Evolutionary conservation across 352 stramenopile species (phyloP), one percentile per base, ranked within the genome.

Genomic region (Phytophthora uliginosa): DNA sequence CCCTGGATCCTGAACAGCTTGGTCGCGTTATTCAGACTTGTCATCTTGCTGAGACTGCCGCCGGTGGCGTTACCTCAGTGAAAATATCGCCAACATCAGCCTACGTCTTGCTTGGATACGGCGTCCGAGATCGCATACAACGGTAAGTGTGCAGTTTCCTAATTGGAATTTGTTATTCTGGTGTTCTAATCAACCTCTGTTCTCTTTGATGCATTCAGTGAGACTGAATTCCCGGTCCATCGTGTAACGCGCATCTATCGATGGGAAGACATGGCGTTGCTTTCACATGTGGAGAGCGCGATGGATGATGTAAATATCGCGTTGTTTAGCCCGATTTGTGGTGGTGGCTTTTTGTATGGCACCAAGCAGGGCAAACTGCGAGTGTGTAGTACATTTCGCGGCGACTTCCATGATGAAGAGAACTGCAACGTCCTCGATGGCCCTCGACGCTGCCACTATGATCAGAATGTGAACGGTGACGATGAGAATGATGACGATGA

Each of bases 291-390:
- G 10, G 88, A 96, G 62, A 94, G 86, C 42, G 88, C 89, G 36
- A 90, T 98, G 42, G 98, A 99, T 74, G 98, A 99, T 84, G 97
- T 99, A 34, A 99, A 99, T 78, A 99, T 99, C 83, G 97, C 97
- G 52, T 77, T 98, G 38, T 99, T 99, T 78, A 98, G 99, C 84
- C 97, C 97, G 8, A 93, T 99, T 63, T 97, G 95, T 54, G 98
- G 97, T 20, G 89, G 96, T 59, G 98, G 98, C 4, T 99, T 99
- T 76, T 86, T 99, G n/a, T 99, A 99, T 80, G 98, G 98, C 54
- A 99, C 97, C 17, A 99, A 99, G 62, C 96, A 99, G 74, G 98
- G 98, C 34, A 95, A 98, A 66, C 86, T 99, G 9, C 83, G 97
- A 54, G 86, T 99, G 10, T 96, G 88, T 69, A 90, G 75, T 66